phyloP scores from a whole-genome alignment of 2,329 filamentous ascomycete species.

The Seiridium cupressi region DNA sequence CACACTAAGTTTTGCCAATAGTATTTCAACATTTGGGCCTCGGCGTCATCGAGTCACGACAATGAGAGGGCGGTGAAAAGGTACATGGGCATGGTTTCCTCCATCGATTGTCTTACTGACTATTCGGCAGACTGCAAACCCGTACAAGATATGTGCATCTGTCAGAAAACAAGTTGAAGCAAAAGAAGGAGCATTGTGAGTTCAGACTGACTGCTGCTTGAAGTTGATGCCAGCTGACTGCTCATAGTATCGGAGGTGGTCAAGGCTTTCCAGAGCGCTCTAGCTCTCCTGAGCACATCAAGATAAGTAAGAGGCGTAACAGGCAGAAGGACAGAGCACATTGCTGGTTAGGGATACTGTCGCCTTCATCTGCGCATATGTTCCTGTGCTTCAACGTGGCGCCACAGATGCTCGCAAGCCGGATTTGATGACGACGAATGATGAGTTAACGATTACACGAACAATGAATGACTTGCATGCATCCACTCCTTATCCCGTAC shows the following conservation, averaged over 20 bases:
- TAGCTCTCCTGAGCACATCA: slow-evolving; percentile 48
- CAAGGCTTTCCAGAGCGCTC: slow-evolving; percentile 59
- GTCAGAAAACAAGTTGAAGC: slow-evolving; percentile 67
- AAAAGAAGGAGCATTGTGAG: slow-evolving; percentile 81
- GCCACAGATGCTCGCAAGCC: no score
- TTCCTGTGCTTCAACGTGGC: neutral
- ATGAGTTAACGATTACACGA: no score
- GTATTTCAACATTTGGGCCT: slow-evolving; percentile 81
- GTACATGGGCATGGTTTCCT: slow-evolving; percentile 32
- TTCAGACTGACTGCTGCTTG: slow-evolving; percentile 9
- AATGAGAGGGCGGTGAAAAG: slow-evolving; percentile 75
- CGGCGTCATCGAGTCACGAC: slow-evolving; percentile 69
- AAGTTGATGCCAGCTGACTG: neutral
- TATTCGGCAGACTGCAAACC: slow-evolving; percentile 64
- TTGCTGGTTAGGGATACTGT: neutral
- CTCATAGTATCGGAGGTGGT: slow-evolving; percentile 54
- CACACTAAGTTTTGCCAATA: slow-evolving; percentile 31
- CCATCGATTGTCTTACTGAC: slow-evolving; percentile 5
- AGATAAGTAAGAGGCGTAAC: neutral
- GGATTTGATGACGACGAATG: no score
- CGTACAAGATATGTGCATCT: slow-evolving; percentile 73
- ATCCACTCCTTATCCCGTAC: no score
- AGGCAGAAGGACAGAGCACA: neutral
- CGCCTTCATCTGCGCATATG: neutral
- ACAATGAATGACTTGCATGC: no score